phyloP scores from a whole-genome alignment of 169 alveolate genomes.

The Eimeria acervulina region DNA sequence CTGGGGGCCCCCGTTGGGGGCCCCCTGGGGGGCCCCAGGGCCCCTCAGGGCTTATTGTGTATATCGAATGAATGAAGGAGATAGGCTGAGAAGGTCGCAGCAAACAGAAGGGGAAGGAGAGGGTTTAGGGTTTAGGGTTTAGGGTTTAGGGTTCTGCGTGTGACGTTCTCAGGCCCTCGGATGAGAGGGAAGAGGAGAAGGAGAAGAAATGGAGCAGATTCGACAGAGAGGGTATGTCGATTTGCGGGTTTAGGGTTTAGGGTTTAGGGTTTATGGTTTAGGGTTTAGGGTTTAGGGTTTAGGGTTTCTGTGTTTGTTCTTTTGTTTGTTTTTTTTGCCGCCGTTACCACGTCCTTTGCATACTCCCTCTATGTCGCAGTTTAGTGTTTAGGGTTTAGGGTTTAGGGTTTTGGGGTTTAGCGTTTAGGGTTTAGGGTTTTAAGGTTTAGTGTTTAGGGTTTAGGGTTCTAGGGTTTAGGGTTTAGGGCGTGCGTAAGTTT shows the following conservation, averaged over 20 bases:
- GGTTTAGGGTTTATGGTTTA: too few relatives aligned
- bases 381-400: too few relatives aligned
- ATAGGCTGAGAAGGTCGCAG: too few relatives aligned
- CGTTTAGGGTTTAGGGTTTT: background rate
- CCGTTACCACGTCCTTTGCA: background rate
- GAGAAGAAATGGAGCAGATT: constrained; percentile 24
- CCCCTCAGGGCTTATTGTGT: too few relatives aligned
- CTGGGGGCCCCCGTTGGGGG: background rate
- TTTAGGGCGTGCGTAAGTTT: too few relatives aligned
- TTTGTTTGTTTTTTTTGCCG: background rate
- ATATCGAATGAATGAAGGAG: too few relatives aligned
- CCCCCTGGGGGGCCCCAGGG: background rate
- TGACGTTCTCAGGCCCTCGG: background rate
- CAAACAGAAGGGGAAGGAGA: too few relatives aligned
- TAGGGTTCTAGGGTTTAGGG: too few relatives aligned
- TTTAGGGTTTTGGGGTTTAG: background rate
- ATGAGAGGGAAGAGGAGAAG: background rate
- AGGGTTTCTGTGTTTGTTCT: background rate
- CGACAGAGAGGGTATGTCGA: background rate
- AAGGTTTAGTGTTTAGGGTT: too few relatives aligned
- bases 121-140: background rate
- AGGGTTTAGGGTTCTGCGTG: background rate
- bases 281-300: too few relatives aligned
- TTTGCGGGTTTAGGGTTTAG: too few relatives aligned
- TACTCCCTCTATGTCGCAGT: too few relatives aligned